Conservation (phyloP, 108 stramenopile genomes). For the Epithemia pelagica region DNA sequence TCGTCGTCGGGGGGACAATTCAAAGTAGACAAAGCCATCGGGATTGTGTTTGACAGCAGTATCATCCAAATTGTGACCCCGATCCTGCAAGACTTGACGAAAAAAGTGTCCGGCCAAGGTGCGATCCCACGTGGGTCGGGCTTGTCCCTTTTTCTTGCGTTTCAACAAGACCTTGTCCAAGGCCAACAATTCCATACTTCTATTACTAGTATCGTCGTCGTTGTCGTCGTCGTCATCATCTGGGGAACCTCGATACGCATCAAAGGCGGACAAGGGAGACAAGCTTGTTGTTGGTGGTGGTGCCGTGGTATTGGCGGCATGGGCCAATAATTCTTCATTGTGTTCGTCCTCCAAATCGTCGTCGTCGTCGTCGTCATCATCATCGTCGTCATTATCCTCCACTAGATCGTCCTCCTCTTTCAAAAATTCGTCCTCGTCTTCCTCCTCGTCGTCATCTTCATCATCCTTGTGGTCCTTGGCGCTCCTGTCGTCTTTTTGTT, state of each 20-base stretch:
- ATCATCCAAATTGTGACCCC: too few relatives aligned
- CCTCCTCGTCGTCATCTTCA: background rate
- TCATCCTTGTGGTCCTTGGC: background rate
- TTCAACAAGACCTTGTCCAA: too few relatives aligned
- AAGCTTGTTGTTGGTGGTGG: too few relatives aligned
- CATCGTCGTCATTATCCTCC: background rate
- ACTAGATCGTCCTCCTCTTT: background rate
- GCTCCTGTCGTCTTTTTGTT: constrained; percentile 1
- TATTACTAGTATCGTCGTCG: background rate
- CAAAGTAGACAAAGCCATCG: background rate
- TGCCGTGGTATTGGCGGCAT: background rate
- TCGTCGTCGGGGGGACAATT: background rate
- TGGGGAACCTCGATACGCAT: background rate
- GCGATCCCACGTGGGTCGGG: too few relatives aligned
- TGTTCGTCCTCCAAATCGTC: background rate
- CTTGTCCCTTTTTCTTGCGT: too few relatives aligned
- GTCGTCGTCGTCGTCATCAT: background rate
- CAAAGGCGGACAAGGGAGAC: too few relatives aligned
- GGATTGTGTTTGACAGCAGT: background rate
- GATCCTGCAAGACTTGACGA: too few relatives aligned
- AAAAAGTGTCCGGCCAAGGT: too few relatives aligned
- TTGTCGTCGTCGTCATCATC: background rate
- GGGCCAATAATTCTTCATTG: background rate
- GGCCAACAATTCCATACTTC: too few relatives aligned
- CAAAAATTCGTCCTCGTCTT: background rate